Base-by-base conservation (phyloP, 2,329 filamentous ascomycete species). In the Aplosporella prunicola region DNA sequence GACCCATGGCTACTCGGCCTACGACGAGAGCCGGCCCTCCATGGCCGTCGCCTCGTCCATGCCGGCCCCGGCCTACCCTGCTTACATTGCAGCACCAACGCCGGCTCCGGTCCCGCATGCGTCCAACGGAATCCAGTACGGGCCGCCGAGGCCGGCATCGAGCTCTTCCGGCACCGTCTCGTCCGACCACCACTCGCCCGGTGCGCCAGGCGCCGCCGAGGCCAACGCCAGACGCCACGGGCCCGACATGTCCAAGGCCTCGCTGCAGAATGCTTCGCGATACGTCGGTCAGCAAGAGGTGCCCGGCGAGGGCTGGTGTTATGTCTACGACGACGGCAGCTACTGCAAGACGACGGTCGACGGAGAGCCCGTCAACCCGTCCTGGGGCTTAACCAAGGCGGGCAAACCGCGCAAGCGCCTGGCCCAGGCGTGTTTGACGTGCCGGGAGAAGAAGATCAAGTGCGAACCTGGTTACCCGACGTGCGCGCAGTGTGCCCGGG, bases 381-480 rank as follows among this genome's bases (percentile, higher is more conserved):
- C 85, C 47, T 94, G 88, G 88, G 87, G 88, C 11, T 78, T 93
- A 8, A 94, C 88, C 23, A 94, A 94, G 62, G 87, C 88, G 2
- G 88, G 88, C 10, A 94, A 93, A 64, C 87, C 88, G 32, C 76
- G 88, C 47, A 95, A 95, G 64, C 74, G 88, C 40, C 69, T 94
- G 40, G 87, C 88, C 16, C 87, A 93, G 56, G 86, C 86, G n/a
- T 95, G 88, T 55, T 72, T 93, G 41, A 91, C 86, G 9, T 95
- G 88, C 57, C 76, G 88, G 34, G 87, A 94, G 63, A 95, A 94
- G 76, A 95, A 94, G 69, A 93, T 95, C 64, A 94, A 93, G 60
- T 95, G 88, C 53, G 86, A 94, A 47, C 88, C 87, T 2, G 86
- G 88, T 49, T 81, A 77, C 46, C 83, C 83, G 25, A 86, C 85